Evolutionary conservation across 768 basidiomycete genomes (phyloP).

Genomic region (Psilocybe tampanensis): DNA sequence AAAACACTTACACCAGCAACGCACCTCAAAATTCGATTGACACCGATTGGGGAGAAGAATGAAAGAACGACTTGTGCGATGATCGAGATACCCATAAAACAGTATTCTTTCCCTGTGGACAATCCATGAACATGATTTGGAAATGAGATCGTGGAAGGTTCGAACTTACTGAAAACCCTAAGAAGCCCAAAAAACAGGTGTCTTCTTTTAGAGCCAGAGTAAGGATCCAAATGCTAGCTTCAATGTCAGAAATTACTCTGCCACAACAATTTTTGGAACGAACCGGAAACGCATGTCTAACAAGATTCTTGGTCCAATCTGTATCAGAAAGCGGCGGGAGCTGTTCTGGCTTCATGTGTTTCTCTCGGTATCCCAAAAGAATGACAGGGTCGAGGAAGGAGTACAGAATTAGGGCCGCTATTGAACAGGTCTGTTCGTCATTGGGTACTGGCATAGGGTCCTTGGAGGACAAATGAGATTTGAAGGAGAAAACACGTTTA

Average conservation of each 20-base stretch:
- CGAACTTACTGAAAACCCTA: slow-evolving; percentile 31
- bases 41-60: slow-evolving; percentile 41
- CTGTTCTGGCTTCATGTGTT: slow-evolving; percentile 48
- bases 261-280: slow-evolving; percentile 26
- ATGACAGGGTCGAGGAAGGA: slow-evolving; percentile 55
- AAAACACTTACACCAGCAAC: slow-evolving; percentile 30
- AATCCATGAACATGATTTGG: background rate
- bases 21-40: slow-evolving; percentile 42
- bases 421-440: slow-evolving; percentile 52
- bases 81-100: slow-evolving; percentile 29
- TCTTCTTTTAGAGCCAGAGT: slow-evolving; percentile 36
- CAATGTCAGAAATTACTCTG: background rate
- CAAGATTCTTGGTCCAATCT: slow-evolving; percentile 35
- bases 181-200: slow-evolving; percentile 51
- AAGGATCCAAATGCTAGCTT: slow-evolving; percentile 39
- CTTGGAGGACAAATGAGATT: slow-evolving; percentile 17
- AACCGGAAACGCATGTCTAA: slow-evolving; percentile 15
- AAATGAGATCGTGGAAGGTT: background rate
- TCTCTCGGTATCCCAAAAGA: slow-evolving; percentile 37
- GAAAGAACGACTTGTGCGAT: slow-evolving; percentile 25
- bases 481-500: background rate
- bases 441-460: slow-evolving; percentile 32
- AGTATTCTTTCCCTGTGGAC: slow-evolving; percentile 29
- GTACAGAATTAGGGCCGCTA: slow-evolving; percentile 43
- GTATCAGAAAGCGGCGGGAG: slow-evolving; percentile 64